Conservation (phyloP, 148 eudicot species). For the Mesembryanthemum crystallinum region DNA sequence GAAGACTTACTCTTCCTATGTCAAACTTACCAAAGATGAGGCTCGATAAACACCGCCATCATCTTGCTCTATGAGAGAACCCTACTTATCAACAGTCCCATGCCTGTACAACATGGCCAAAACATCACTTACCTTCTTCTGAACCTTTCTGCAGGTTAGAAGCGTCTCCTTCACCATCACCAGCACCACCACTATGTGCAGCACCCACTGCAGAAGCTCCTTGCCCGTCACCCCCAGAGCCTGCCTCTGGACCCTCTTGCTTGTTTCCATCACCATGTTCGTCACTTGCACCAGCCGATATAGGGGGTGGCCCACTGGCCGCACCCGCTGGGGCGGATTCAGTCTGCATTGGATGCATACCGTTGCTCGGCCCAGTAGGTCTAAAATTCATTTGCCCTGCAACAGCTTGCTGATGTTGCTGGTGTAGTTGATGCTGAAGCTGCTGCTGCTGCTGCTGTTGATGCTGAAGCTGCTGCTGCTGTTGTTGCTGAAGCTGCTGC, state of each 20-base stretch:
- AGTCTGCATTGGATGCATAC: conserved; percentile 43
- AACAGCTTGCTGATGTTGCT: conserved; percentile 46
- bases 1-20: conserved; percentile 1
- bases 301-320: conserved; percentile 24
- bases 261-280: conserved; percentile 41
- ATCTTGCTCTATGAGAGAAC: conserved; percentile 20
- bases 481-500: conserved; percentile 35
- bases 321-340: conserved; percentile 47
- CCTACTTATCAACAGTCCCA: conserved; percentile 32
- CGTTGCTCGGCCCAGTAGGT: conserved; percentile 47
- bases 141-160: conserved; percentile 28
- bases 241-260: conserved; percentile 48
- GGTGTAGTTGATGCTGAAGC: conserved; percentile 44
- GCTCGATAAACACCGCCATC: conserved; percentile 23
- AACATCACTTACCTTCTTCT: conserved; percentile 46
- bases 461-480: conserved; percentile 40
- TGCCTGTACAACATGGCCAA: conserved; percentile 18
- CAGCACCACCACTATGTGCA: conserved; percentile 47
- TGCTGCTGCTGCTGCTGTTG: conserved; percentile 34
- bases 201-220: conserved; percentile 31
- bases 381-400: conserved; percentile 55
- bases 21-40: conserved; percentile 35
- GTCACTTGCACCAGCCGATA: conserved; percentile 33
- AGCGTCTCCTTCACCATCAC: conserved; percentile 33
- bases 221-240: conserved; percentile 39